These are phyloP conservation scores for Pilobolus umbonatus DNA, from an alignment of 192 early-diverging fungal genomes.

Conservation along the genomic window DNA sequence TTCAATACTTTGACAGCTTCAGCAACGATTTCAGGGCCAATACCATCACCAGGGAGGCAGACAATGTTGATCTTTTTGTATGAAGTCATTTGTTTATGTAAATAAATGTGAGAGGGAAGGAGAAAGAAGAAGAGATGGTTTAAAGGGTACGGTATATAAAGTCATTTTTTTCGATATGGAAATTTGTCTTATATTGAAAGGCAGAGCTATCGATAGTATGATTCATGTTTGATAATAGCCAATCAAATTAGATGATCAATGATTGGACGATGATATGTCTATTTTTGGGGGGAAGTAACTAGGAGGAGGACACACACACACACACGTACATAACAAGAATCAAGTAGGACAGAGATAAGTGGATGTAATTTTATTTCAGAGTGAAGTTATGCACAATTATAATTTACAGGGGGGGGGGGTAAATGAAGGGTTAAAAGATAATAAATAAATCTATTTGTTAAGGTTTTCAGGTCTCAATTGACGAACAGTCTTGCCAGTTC, in stretches of 20 bases:
- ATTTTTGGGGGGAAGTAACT: no score
- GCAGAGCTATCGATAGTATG: constrained; percentile 11
- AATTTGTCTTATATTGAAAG: constrained; percentile 4
- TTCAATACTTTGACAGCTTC: constrained; percentile 91
- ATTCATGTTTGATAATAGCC: constrained; percentile 17
- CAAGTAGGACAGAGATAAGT: no score
- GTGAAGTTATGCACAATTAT: no score
- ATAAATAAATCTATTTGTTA: background rate
- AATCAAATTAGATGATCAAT: constrained; percentile 7
- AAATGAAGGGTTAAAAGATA: background rate
- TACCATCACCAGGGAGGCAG: constrained; percentile 89
- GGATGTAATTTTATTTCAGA: no score
- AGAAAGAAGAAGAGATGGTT: constrained; percentile 1
- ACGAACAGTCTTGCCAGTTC: constrained; percentile 82
- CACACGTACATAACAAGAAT: no score
- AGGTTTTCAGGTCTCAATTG: constrained; percentile 83
- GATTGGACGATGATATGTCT: background rate
- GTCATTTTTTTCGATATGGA: background rate
- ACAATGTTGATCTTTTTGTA: constrained; percentile 43
- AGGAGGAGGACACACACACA: no score
- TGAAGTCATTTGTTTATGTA: constrained; percentile 11
- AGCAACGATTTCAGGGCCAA: constrained; percentile 91
- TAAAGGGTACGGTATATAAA: constrained; percentile 14
- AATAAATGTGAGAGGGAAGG: background rate
- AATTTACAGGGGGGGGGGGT: background rate